Evolutionary conservation across 2,329 filamentous ascomycete species (phyloP), one percentile per base, ranked within the genome.

Genomic region (Chrysoporthe deuterocubensis): DNA sequence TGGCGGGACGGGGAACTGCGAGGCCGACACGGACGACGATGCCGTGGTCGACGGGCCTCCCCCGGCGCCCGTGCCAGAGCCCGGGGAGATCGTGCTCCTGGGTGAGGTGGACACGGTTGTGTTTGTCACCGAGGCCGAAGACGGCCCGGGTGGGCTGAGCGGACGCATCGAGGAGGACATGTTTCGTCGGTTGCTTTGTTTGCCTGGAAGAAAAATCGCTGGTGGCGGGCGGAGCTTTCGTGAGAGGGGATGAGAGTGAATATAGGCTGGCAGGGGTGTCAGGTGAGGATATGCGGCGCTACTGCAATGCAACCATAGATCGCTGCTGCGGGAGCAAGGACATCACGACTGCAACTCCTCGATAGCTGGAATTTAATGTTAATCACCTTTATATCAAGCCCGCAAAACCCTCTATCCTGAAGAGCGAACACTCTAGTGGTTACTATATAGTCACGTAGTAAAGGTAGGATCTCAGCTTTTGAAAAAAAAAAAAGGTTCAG

Each of bases 1-100:
- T 14, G 65, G 67, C 46, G 40, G 34, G 9, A 54, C 59, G 16
- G 67, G 64, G 34, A 60, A 62, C 21, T 65, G 65, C 4, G 67
- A 62, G 16, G 67, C 64, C 18, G 70, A 72, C 60, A 66, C 61
- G 62, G 69, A 72, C 54, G 69, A 72, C 64, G 64, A 58, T 21
- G 48, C 67, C 18, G 68, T 69, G 32, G 68, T 69, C 42, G 68
- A 67, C 54, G 64, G 64, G n/a, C 64, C 67, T 52, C 59, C 67
- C 32, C 67, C 61, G 61, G 43, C 61, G 4, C 66, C 58, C 5
- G 40, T 32, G 43, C 43, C 43, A 42, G 40, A 42, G 50, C 69
- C 57, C 52, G 71, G 69, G 14, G 62, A 68, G 52, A 40, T 40
- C 21, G 68, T 69, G 65, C 69, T 70, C 37, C 68, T 62, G 34